These are phyloP conservation scores for Arthrobotrys musiformis DNA, from an alignment of 2,329 filamentous ascomycete genomes.

Conservation along the genomic window DNA sequence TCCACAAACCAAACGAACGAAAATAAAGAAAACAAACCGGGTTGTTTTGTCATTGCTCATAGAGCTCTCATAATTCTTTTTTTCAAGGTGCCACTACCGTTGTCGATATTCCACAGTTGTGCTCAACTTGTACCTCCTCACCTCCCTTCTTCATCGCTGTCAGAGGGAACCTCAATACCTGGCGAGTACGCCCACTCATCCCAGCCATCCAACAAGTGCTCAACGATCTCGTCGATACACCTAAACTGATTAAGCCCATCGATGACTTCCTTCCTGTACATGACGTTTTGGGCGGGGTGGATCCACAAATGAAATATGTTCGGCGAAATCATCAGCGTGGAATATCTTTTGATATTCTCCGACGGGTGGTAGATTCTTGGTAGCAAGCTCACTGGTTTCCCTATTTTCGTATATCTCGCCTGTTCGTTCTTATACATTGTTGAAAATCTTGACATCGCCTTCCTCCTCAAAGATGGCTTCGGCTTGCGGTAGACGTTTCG, in stretches of 20 bases:
- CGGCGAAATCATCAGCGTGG: constrained; percentile 46
- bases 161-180: background rate
- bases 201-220: constrained; percentile 40
- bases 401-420: constrained; percentile 35
- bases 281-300: constrained; percentile 48
- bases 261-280: constrained; percentile 49
- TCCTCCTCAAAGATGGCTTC: constrained; percentile 26
- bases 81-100: background rate
- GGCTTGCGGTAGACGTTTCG: constrained; percentile 48
- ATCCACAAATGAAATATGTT: constrained; percentile 55
- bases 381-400: constrained; percentile 14
- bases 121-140: background rate
- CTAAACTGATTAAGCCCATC: constrained; percentile 47
- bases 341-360: constrained; percentile 39
- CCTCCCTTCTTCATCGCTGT: constrained; percentile 28
- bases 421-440: constrained; percentile 39
- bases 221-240: constrained; percentile 52
- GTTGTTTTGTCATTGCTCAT: background rate
- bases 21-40: background rate
- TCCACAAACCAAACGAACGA: constrained; percentile 5
- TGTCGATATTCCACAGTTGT: constrained; percentile 3
- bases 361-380: constrained; percentile 33
- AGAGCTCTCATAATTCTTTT: background rate
- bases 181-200: constrained; percentile 39
- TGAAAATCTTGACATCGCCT: constrained; percentile 40